Percentiles rank a stretch among this genome's conserved stretches.
These are phyloP conservation scores for Neospermospora avenae DNA, from an alignment of 2,329 filamentous ascomycete species.

Conservation along the genomic window DNA sequence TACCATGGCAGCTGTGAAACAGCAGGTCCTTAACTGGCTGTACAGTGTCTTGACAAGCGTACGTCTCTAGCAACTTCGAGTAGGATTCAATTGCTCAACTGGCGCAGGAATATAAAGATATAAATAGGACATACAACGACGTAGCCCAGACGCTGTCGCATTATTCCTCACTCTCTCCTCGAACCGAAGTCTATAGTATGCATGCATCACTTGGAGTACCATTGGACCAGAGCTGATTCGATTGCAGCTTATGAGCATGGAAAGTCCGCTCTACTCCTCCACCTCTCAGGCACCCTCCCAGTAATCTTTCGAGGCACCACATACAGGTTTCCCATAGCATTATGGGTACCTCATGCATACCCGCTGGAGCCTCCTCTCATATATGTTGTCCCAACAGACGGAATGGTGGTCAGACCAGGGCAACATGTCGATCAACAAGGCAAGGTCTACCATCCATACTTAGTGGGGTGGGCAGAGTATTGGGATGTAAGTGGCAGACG, in stretches of 20 bases:
- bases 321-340: slow-evolving; percentile 85
- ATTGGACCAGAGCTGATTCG: slow-evolving; percentile 29
- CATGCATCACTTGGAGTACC: neutral
- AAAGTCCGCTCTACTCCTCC: slow-evolving; percentile 78
- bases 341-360: slow-evolving; percentile 93
- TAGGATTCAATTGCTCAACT: slow-evolving; percentile 14
- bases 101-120: slow-evolving; percentile 82
- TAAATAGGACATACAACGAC: slow-evolving; percentile 90
- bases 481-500: slow-evolving; percentile 70
- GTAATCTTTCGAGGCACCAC: slow-evolving; percentile 83
- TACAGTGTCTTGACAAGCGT: slow-evolving; percentile 85
- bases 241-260: slow-evolving; percentile 81
- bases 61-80: slow-evolving; percentile 27
- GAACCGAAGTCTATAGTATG: slow-evolving; percentile 94
- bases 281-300: slow-evolving; percentile 84
- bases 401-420: slow-evolving; percentile 85
- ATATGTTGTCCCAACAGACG: slow-evolving; percentile 84
- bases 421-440: slow-evolving; percentile 95
- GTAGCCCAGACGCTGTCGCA: slow-evolving; percentile 77
- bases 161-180: slow-evolving; percentile 75
- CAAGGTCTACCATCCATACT: slow-evolving; percentile 90
- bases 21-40: slow-evolving; percentile 91
- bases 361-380: slow-evolving; percentile 80
- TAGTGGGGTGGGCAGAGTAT: slow-evolving; percentile 83
- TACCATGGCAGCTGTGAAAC: slow-evolving; percentile 63